A percentile compares a stretch with the other conserved stretches of the same genome.
phyloP scores from a whole-genome alignment of 2,329 filamentous ascomycete genomes.

The Ceratocystis diversiconidia region DNA sequence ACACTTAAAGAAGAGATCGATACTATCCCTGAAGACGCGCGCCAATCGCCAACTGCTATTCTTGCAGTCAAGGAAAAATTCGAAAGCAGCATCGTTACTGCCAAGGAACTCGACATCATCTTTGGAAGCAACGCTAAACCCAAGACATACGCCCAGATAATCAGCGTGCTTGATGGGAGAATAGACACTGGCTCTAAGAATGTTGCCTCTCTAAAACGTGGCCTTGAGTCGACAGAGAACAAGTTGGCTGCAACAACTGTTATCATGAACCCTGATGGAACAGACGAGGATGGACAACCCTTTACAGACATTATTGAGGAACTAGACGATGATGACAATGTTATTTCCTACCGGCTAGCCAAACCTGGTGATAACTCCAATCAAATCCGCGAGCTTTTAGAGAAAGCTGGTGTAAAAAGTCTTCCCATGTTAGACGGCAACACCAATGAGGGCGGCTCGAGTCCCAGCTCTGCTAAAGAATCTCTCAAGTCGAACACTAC shows the following conservation, averaged over 20 bases:
- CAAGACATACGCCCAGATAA: constrained; percentile 32
- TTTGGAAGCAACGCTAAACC: constrained; percentile 24
- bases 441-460: constrained; percentile 1
- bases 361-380: constrained; percentile 53
- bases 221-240: constrained; percentile 50
- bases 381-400: constrained; percentile 55
- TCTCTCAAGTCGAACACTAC: constrained; percentile 12
- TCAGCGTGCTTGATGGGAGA: constrained; percentile 40
- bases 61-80: constrained; percentile 43
- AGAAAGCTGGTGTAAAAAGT: constrained; percentile 55
- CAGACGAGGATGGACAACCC: constrained; percentile 35
- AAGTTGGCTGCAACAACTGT: constrained; percentile 29
- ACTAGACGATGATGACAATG: constrained; percentile 78
- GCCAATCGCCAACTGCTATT: constrained; percentile 34
- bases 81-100: constrained; percentile 47
- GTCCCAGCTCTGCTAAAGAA: not conserved
- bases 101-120: constrained; percentile 40
- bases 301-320: constrained; percentile 87
- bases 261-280: constrained; percentile 23
- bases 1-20: constrained; percentile 70
- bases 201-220: constrained; percentile 12
- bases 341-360: constrained; percentile 53
- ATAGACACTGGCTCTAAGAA: constrained; percentile 18
- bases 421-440: constrained; percentile 2
- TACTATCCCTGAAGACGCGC: constrained; percentile 34